These are phyloP conservation scores for Clavispora fructus DNA, from an alignment of 805 yeast species.

Conservation along the genomic window DNA sequence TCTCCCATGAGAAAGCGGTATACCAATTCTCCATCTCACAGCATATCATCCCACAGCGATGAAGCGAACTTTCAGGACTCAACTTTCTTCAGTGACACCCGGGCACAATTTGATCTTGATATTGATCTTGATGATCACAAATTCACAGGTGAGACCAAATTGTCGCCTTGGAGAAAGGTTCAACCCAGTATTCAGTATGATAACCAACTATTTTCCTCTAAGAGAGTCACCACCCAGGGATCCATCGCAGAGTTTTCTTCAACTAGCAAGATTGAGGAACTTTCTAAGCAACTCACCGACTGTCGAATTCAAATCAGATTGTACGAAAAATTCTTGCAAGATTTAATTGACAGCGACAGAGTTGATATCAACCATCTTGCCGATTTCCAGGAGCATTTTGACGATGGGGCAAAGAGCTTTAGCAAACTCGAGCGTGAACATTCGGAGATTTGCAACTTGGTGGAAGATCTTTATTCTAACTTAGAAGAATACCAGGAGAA, in stretches of 20 bases:
- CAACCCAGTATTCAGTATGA: conserved; percentile 2
- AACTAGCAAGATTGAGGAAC: conserved; percentile 10
- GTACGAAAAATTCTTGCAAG: conserved; percentile 36
- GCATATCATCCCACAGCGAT: not conserved
- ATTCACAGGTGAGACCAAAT: conserved; percentile 2
- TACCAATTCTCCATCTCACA: not conserved
- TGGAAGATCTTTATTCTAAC: conserved; percentile 34
- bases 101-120: conserved; percentile 14
- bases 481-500: conserved; percentile 31
- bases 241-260: conserved; percentile 3
- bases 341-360: conserved; percentile 20
- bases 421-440: conserved; percentile 20
- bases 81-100: conserved; percentile 13
- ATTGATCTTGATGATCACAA: conserved; percentile 13
- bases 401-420: conserved; percentile 14
- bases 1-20: not conserved
- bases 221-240: conserved; percentile 5
- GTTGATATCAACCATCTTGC: conserved; percentile 18
- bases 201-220: conserved; percentile 1
- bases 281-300: conserved; percentile 24
- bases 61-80: conserved; percentile 9
- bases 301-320: conserved; percentile 35
- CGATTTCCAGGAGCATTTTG: conserved; percentile 15
- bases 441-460: conserved; percentile 30
- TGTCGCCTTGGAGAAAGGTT: conserved; percentile 7